Percentiles rank a stretch among this genome's conserved stretches.
These are phyloP conservation scores for Hyphopichia fennica DNA, from an alignment of 1,139 yeast genomes.

Conservation along the genomic window DNA sequence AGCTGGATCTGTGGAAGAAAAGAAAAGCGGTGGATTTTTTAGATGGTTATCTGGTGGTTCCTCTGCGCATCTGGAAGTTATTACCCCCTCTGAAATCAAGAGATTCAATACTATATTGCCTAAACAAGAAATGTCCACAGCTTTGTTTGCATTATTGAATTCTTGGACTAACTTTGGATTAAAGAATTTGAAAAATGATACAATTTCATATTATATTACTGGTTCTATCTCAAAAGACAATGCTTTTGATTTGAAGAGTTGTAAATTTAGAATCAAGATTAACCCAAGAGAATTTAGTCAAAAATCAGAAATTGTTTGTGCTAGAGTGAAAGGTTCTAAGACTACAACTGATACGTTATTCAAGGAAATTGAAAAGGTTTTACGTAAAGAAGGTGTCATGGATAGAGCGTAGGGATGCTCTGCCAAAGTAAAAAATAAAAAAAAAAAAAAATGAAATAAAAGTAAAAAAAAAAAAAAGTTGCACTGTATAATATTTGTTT, in stretches of 20 bases:
- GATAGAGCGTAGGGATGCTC: constrained; percentile 15
- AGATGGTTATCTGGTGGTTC: constrained; percentile 44
- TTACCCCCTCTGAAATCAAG: constrained; percentile 27
- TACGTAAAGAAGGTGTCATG: constrained; percentile 47
- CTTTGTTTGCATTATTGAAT: constrained; percentile 58
- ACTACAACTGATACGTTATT: constrained; percentile 45
- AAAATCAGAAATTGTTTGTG: constrained; percentile 48
- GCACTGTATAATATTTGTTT: no score
- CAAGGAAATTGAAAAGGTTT: constrained; percentile 48
- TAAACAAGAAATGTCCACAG: constrained; percentile 60
- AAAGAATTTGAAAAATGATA: constrained; percentile 52
- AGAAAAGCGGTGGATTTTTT: constrained; percentile 33
- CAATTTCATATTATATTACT: constrained; percentile 44
- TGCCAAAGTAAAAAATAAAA: no score
- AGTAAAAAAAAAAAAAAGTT: no score
- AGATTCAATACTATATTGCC: constrained; percentile 47
- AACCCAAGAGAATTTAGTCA: constrained; percentile 39
- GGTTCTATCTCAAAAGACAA: constrained; percentile 65
- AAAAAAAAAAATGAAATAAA: no score
- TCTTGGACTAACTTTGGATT: constrained; percentile 76
- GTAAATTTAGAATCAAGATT: constrained; percentile 60
- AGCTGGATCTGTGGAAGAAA: constrained; percentile 33
- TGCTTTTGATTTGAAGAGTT: constrained; percentile 61
- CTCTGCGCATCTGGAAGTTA: constrained; percentile 16
- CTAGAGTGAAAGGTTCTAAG: constrained; percentile 45